Evolutionary conservation across 768 basidiomycete species (phyloP), one percentile per base, ranked within the genome.

Genomic region (Phanerodontia chrysosporium): DNA sequence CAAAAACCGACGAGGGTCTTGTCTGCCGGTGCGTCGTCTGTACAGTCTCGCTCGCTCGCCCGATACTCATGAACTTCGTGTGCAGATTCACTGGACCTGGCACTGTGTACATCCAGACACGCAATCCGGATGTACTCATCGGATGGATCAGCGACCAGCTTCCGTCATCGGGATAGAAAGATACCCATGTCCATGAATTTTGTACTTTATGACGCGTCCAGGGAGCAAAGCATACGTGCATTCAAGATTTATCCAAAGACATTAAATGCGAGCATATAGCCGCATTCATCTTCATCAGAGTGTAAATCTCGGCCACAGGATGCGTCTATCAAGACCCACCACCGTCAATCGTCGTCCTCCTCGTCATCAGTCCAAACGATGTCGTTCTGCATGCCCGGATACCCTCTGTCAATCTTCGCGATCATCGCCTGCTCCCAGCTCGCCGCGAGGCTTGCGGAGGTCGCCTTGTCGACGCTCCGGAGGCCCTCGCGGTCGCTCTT

Each of bases 61-160:
- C 22, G n/a, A 45, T 45, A 51, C 24, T 8, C 13, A 13, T 53
- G 35, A 9, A 32, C 18, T 14, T 49, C 25, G 14, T 30, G 14
- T 13, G 6, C 48, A 70, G 71, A 12, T 73, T 72, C 63, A 73
- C 71, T 14, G 73, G 73, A 0, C 73, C 73, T 10, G 73, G 72
- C 2, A 66, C 62, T 6, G 67, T 74, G n/a, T 74, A 70, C 58
- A 62, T 72, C 28, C 72, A 74, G 61, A 67, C 72, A 4, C 60
- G 72, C 54, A 74, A 71, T 55, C 67, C 72, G 1, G 69, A 72
- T 30, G 58, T 62, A 9, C 57, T 74, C 22, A 63, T 67, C 21
- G 56, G 55, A 10, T 74, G 70, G 70, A 73, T 74, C 35, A 28
- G 58, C 16, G 67, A 66, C 14, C 68, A 72, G 60, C 60, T 73